Evolutionary conservation across 345 rosid species (phyloP), one percentile per base, ranked within the genome.

Genomic region (Kernera saxatilis): DNA sequence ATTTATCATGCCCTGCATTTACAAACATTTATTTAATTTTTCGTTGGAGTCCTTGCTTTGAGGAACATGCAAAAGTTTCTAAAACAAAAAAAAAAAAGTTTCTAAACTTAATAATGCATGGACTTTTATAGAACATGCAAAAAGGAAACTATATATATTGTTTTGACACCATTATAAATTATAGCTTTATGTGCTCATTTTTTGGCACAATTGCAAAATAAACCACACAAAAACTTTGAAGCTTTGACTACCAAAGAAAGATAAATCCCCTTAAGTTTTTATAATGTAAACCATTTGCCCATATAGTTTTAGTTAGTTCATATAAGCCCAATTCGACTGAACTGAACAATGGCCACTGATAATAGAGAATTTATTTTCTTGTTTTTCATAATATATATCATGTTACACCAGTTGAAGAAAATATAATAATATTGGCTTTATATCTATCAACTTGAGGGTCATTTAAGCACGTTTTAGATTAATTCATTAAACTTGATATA

Each of bases 151-250:
- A 22, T 41, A n/a, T 41, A n/a, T 9, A 18, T 59, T 36, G 40
- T 37, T 70, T 48, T 59, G n/a, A 36, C 50, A 70, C 45, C 27
- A 33, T 32, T 46, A 29, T 35, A n/a, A 4, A 48, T 46, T 45
- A 54, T 29, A 57, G 13, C 50, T 58, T 70, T 59, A 70, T 58
- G 74, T 59, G 50, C 67, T 51, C 67, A 70, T 69, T 14, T 23
- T 19, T 22, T 22, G 43, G 54, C 15, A 33, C 23, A 32, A 68
- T 8, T 5, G 54, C 48, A 30, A 41, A 39, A 21, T 22, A 44
- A 52, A 63, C 3, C 17, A 9, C 41, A 18, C 5, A 17, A 56
- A 55, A 43, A 21, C 33, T 43, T 43, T 41, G 10, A 68, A 54
- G 48, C 15, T 41, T 68, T 60, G 35, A 40, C 49, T 60, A 27